Conservation (phyloP, 768 basidiomycete species). For the Psilocybe cubensis region DNA sequence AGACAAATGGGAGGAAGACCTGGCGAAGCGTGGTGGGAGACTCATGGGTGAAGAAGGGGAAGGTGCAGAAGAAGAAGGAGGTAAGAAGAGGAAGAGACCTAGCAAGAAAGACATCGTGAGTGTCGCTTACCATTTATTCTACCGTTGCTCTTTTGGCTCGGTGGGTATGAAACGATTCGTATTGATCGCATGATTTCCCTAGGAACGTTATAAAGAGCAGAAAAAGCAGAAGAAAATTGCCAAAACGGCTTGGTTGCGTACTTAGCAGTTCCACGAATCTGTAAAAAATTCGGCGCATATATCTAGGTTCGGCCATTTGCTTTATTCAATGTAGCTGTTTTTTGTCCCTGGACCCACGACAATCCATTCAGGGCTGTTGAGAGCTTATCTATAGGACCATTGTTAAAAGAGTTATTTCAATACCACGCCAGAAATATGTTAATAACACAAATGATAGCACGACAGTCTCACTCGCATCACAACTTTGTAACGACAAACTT, state of each 20-base stretch:
- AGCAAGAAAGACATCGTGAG: conserved; percentile 85
- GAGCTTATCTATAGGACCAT: too few species aligned
- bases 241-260: conserved; percentile 87
- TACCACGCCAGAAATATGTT: too few species aligned
- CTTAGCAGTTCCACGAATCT: conserved; percentile 38
- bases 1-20: conserved; percentile 74
- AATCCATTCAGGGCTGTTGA: too few species aligned
- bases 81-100: conserved; percentile 77
- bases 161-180: conserved; percentile 2
- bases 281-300: too few species aligned
- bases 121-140: conserved; percentile 15
- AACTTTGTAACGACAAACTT: too few species aligned
- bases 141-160: background rate
- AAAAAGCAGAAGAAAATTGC: conserved; percentile 83
- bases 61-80: conserved; percentile 50
- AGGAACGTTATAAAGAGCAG: conserved; percentile 87
- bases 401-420: too few species aligned
- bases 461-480: too few species aligned
- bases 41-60: conserved; percentile 37
- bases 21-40: conserved; percentile 49
- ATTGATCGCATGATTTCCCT: conserved; percentile 16
- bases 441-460: too few species aligned
- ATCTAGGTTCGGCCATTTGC: too few species aligned
- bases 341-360: too few species aligned
- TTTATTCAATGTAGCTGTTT: too few species aligned